Conservation (phyloP, 2,329 filamentous ascomycete species). For the Aaosphaeria arxii region DNA sequence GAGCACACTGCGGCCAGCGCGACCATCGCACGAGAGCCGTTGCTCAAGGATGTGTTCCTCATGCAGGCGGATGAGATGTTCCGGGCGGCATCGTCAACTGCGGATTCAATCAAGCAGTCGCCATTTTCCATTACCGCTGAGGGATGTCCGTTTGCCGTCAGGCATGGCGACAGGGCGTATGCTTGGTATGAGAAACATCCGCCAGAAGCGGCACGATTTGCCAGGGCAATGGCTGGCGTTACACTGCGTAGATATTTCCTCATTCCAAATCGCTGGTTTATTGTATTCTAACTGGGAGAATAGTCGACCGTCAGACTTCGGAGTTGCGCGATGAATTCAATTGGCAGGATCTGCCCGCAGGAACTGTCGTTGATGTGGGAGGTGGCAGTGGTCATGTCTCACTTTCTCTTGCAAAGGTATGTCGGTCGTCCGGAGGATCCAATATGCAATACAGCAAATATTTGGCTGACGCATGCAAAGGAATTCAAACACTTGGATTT, state of each 20-base stretch:
- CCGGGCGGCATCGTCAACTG: conserved; percentile 19
- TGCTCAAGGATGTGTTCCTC: conserved; percentile 8
- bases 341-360: conserved; percentile 11
- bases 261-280: not conserved
- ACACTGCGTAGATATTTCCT: conserved; percentile 10
- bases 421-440: not conserved
- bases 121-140: conserved; percentile 5
- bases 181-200: conserved; percentile 25
- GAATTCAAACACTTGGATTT: conserved; percentile 7
- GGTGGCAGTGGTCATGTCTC: conserved; percentile 20
- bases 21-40: conserved; percentile 5
- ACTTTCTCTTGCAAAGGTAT: conserved; percentile 9
- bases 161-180: conserved; percentile 19
- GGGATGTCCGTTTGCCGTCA: conserved; percentile 11
- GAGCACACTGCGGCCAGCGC: conserved; percentile 9
- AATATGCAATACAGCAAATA: too few relatives aligned
- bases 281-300: not conserved
- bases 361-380: conserved; percentile 19
- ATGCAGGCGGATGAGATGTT: conserved; percentile 14
- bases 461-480: conserved; percentile 2
- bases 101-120: conserved; percentile 4
- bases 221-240: conserved; percentile 25
- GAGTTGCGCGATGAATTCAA: conserved; percentile 13
- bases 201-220: conserved; percentile 22
- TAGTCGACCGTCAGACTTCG: conserved; percentile 13